Percentiles rank a stretch among this genome's conserved stretches.
Evolutionary conservation across 331 rosid species (phyloP).

Genomic region (Malus hybrid): DNA sequence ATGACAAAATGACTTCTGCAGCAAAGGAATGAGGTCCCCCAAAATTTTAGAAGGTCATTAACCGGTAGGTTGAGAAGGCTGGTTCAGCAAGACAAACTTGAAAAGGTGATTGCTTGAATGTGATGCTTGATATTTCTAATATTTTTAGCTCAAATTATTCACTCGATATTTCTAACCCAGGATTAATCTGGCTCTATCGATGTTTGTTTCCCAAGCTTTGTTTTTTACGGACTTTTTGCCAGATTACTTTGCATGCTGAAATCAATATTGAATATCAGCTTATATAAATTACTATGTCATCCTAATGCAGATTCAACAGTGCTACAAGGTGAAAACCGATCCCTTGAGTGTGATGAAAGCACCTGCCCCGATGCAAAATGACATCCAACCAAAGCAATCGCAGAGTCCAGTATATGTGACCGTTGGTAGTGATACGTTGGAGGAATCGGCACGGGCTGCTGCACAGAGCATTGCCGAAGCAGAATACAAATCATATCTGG

Average conservation of each 20-base stretch:
- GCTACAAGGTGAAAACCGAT: slow-evolving; percentile 29
- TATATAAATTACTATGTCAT: neutral
- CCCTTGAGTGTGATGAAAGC: slow-evolving; percentile 13
- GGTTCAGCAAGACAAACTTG: slow-evolving; percentile 41
- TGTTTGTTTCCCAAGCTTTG: neutral
- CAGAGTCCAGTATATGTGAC: slow-evolving; percentile 2
- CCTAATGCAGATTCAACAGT: slow-evolving; percentile 30
- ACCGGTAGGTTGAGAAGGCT: slow-evolving; percentile 46
- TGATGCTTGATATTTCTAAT: neutral
- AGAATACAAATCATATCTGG: slow-evolving; percentile 40
- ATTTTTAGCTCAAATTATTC: neutral
- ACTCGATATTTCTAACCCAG: neutral
- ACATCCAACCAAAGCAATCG: slow-evolving; percentile 15
- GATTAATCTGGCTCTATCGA: neutral
- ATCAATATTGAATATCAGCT: neutral
- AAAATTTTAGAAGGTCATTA: slow-evolving; percentile 37
- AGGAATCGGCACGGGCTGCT: slow-evolving; percentile 32
- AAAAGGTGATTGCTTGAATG: slow-evolving; percentile 30
- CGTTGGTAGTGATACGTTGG: slow-evolving; percentile 15
- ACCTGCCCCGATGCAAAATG: slow-evolving; percentile 24
- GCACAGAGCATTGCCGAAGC: slow-evolving; percentile 47
- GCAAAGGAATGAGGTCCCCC: slow-evolving; percentile 48
- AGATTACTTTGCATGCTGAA: neutral
- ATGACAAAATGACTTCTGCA: slow-evolving; percentile 21
- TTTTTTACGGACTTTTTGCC: neutral